Evolutionary conservation across 2,329 filamentous ascomycete genomes (phyloP).

Genomic region (Achaetomium macrosporum): DNA sequence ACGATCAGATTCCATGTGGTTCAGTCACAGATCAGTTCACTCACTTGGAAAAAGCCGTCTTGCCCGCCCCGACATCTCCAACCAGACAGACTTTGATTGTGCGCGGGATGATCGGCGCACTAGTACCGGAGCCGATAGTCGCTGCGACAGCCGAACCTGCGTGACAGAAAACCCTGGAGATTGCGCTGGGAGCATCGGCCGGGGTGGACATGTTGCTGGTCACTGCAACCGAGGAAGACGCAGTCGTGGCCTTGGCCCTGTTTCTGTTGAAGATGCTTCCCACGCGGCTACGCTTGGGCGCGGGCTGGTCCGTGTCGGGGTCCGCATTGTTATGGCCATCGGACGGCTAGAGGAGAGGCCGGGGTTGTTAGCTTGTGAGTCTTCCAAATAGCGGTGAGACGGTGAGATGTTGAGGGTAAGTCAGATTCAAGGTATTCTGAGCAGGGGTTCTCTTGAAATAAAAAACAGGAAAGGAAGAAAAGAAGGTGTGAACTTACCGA

Average conservation of each 20-base stretch:
- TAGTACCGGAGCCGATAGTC: not conserved
- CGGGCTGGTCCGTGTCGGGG: not conserved
- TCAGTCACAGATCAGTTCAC: constrained; percentile 1
- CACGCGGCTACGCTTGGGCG: constrained; percentile 13
- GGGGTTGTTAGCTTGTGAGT: not conserved
- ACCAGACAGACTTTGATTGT: constrained; percentile 21
- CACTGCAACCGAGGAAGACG: not conserved
- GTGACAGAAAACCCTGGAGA: constrained; percentile 2
- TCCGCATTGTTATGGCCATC: not conserved
- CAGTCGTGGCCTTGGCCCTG: not conserved
- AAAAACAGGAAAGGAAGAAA: not conserved
- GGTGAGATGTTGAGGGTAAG: not conserved
- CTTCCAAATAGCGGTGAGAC: not conserved
- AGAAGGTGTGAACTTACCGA: not conserved
- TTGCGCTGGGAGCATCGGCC: not conserved
- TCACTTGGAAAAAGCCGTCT: constrained; percentile 20
- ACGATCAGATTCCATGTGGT: not conserved
- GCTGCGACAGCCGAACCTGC: not conserved
- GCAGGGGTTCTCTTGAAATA: not conserved
- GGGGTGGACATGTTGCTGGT: not conserved
- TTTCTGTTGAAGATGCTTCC: not conserved
- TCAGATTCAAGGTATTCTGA: not conserved
- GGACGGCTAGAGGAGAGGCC: not conserved
- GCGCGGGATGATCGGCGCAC: not conserved
- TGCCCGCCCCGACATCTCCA: constrained; percentile 19